phyloP scores from a whole-genome alignment of 768 basidiomycete species.

The Fistulinella prunicolor region DNA sequence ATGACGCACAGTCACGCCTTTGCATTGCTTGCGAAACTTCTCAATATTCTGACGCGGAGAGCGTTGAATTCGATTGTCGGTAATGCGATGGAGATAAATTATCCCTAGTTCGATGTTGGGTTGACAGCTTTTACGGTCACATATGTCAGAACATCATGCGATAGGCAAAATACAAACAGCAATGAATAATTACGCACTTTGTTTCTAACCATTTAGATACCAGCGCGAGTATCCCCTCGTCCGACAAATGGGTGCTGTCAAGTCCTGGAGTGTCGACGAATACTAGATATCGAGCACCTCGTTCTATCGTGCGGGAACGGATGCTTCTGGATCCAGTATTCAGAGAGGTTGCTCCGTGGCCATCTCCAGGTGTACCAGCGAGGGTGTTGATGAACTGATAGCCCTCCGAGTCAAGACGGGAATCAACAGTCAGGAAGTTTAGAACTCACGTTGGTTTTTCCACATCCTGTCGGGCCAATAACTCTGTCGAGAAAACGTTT shows the following conservation, averaged over 20 bases:
- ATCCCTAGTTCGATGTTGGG: background rate
- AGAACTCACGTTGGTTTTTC: constrained; percentile 6
- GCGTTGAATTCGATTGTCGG: background rate
- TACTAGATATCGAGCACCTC: background rate
- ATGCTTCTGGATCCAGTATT: background rate
- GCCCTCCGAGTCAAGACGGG: background rate
- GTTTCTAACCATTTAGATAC: background rate
- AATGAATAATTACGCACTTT: background rate
- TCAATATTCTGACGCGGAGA: background rate
- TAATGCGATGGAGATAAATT: constrained; percentile 8
- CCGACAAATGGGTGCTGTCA: background rate
- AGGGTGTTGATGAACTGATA: constrained; percentile 8
- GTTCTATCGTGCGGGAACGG: background rate
- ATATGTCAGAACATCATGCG: too few species aligned
- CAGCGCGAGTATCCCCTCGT: background rate
- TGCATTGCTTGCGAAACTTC: constrained; percentile 1
- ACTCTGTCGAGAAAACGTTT: background rate
- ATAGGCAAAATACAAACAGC: too few species aligned
- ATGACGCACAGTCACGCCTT: background rate
- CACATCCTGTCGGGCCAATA: constrained; percentile 7
- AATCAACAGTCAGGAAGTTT: background rate
- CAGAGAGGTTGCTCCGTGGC: background rate
- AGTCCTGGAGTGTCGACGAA: constrained; percentile 11
- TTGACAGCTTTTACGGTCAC: background rate
- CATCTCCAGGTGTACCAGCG: background rate